Base-by-base conservation (phyloP, 805 yeast genomes). In the Saturnispora mendoncae region DNA sequence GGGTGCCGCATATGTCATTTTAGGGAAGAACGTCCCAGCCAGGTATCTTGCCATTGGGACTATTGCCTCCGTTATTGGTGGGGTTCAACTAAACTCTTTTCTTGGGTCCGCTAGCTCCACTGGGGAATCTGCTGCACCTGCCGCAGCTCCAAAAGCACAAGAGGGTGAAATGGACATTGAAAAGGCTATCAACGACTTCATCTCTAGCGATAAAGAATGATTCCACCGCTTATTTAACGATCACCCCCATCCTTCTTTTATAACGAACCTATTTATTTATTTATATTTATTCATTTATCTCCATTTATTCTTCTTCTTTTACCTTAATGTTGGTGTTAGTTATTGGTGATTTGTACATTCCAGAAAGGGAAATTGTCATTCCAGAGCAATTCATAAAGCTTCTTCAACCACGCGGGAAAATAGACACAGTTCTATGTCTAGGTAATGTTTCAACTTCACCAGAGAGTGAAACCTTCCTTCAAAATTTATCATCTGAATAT, bases 321-420 rank as follows among this genome's bases (percentile, higher is more conserved):
- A n/a, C n/a, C n/a, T 32, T 32, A 14, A 82, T 83, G 92, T 67
- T 83, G 34, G 66, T 81, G 19, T 66, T 90, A 33, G 94, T 94
- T 2, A 76, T 90, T 48, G 95, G 96, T 8, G 97, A 90, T 57
- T 69, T 90, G 2, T 86, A 80, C 59, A 82, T 90, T 25, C 98
- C 98, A 1, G 87, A 85, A 43, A 67, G 96, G 49, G 84, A 90
- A 8, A 67, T 74, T 21, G 88, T 62, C 27, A 54, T 76, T 2
- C 82, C 81, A 6, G 50, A 52, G 2, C 68, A 82, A 69, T 87
- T 92, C 64, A 71, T 69, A 46, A 83, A 81, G 54, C 71, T 92
- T 31, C 67, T 92, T 32, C 72, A 78, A 13, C 95, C 97, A 23
- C 43, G 57, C 7, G 90, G 84, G 28, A 87, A 84, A 59, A 85